Evolutionary conservation across 164 flowering plant species (phyloP).

Genomic region (Berberis thunbergii): DNA sequence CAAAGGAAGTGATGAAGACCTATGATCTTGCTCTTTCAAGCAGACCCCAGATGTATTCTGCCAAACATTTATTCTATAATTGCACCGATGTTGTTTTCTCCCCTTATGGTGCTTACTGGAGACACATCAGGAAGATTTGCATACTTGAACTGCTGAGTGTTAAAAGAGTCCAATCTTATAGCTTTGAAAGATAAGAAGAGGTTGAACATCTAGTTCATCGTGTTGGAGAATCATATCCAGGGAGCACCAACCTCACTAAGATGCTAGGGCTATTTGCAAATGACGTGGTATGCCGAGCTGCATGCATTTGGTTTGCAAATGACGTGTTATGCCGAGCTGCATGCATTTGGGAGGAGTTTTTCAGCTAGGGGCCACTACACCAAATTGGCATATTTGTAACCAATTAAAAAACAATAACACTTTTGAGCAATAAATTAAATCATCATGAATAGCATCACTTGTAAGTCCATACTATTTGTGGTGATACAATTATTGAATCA

Average conservation of each 20-base stretch:
- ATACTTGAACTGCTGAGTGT: conserved; percentile 38
- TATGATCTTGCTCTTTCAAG: conserved; percentile 48
- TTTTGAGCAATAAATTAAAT: too few relatives aligned
- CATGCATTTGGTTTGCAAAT: conserved; percentile 21
- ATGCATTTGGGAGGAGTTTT: conserved; percentile 25
- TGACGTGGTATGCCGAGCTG: conserved; percentile 34
- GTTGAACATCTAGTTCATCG: conserved; percentile 25
- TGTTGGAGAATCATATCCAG: conserved; percentile 17
- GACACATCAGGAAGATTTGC: conserved; percentile 39
- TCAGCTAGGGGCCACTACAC: conserved; percentile 21
- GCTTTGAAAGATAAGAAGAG: conserved; percentile 38
- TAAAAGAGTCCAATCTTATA: conserved; percentile 18
- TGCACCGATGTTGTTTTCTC: conserved; percentile 38
- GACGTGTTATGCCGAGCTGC: conserved; percentile 37
- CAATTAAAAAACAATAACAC: too few relatives aligned
- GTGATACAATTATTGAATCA: too few relatives aligned
- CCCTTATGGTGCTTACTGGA: conserved; percentile 58
- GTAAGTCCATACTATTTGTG: too few relatives aligned
- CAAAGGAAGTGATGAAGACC: conserved; percentile 42
- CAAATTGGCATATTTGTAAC: too few relatives aligned
- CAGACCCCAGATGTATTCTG: conserved; percentile 36
- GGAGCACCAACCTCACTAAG: conserved; percentile 22
- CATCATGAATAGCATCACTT: too few relatives aligned
- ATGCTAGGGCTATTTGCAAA: conserved; percentile 28
- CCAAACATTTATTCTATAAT: conserved; percentile 31